Conservation (phyloP, 176 grass and related monocot species). For the Pontederia paniculata region DNA sequence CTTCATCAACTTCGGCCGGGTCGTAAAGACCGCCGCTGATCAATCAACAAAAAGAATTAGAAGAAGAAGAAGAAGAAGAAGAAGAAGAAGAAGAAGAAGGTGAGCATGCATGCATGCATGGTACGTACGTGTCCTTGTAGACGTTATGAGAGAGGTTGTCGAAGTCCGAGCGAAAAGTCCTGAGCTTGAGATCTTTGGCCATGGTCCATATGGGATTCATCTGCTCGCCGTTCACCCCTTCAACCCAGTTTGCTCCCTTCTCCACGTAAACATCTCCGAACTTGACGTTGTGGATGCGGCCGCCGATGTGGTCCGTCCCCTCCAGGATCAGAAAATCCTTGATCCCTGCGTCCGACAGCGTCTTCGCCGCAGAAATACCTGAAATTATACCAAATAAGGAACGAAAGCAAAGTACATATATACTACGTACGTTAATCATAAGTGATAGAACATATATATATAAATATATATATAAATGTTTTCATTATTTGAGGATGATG, state of each 20-base stretch:
- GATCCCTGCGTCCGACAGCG: constrained; percentile 46
- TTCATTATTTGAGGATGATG: too few species aligned
- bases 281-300: constrained; percentile 43
- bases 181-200: constrained; percentile 42
- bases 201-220: constrained; percentile 63
- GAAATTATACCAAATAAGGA: neutral
- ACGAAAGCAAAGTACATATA: too few species aligned
- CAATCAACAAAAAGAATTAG: neutral
- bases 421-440: too few species aligned
- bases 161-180: constrained; percentile 47
- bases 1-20: constrained; percentile 14
- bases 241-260: constrained; percentile 64
- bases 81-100: neutral
- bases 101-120: neutral
- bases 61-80: neutral
- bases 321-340: constrained; percentile 49
- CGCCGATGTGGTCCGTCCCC: constrained; percentile 41
- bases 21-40: constrained; percentile 33
- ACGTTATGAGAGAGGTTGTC: constrained; percentile 20
- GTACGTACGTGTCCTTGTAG: constrained; percentile 43
- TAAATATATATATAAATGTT: too few species aligned
- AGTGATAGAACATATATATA: too few species aligned
- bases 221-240: constrained; percentile 35
- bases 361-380: constrained; percentile 69
- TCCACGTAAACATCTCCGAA: constrained; percentile 47